Percentiles rank a stretch among this genome's conserved stretches.
Conservation (phyloP, 768 basidiomycete genomes). For the Mycena leptocephala region DNA sequence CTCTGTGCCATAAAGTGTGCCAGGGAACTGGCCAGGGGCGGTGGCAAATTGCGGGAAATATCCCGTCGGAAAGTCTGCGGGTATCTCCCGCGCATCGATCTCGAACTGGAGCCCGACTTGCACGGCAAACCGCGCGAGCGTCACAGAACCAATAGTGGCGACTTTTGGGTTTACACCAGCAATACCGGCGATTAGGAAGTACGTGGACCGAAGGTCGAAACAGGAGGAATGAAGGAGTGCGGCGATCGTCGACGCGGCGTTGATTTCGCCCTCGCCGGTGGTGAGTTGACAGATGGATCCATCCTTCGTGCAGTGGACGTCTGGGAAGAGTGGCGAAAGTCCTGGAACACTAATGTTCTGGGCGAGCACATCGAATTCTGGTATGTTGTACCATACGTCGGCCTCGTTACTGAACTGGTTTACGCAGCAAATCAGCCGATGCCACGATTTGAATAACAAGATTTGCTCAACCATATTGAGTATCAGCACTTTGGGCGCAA, state of each 20-base stretch:
- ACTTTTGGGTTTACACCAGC: constrained; percentile 57
- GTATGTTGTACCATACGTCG: constrained; percentile 30
- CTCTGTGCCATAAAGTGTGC: constrained; percentile 58
- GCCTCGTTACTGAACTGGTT: no score
- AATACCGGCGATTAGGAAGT: constrained; percentile 61
- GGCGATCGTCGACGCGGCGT: constrained; percentile 55
- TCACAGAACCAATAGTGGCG: constrained; percentile 55
- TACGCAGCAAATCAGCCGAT: constrained; percentile 32
- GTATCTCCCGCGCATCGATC: constrained; percentile 59
- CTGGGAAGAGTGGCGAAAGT: constrained; percentile 56
- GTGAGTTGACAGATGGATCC: constrained; percentile 55
- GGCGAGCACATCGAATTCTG: constrained; percentile 43
- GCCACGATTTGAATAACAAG: neutral
- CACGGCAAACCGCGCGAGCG: constrained; percentile 56
- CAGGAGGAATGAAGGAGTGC: constrained; percentile 49
- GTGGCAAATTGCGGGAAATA: constrained; percentile 52
- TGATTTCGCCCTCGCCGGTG: constrained; percentile 59
- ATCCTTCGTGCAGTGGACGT: constrained; percentile 52
- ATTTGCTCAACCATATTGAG: constrained; percentile 21
- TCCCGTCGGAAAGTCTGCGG: constrained; percentile 53
- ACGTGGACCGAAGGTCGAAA: constrained; percentile 57
- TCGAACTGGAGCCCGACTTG: constrained; percentile 58
- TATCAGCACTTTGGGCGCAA: constrained; percentile 31
- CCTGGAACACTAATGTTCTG: constrained; percentile 56
- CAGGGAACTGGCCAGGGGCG: constrained; percentile 44